These are phyloP conservation scores for Kingdonia uniflora DNA, from an alignment of 164 flowering plant species.

Conservation along the genomic window DNA sequence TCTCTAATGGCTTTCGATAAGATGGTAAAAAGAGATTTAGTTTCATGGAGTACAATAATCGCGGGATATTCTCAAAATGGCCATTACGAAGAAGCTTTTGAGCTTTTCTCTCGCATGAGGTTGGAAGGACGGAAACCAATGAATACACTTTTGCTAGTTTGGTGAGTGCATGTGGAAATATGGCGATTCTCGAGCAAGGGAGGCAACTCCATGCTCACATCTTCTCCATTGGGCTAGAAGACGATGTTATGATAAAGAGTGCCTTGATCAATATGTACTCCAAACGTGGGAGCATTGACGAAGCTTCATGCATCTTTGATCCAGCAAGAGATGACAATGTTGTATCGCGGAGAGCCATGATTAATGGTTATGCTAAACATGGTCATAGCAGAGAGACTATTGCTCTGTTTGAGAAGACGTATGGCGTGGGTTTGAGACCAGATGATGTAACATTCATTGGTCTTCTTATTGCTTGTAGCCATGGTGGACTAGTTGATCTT, in stretches of 20 bases:
- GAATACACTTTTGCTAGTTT: too few relatives aligned
- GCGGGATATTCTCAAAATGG: background rate
- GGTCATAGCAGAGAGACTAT: background rate
- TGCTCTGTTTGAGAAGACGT: background rate
- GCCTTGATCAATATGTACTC: too few relatives aligned
- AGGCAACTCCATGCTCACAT: too few relatives aligned
- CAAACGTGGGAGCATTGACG: too few relatives aligned
- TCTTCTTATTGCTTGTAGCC: background rate
- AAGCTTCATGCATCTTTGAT: background rate
- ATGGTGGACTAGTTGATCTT: too few relatives aligned
- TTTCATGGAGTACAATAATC: too few relatives aligned
- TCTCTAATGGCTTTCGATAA: slow-evolving; percentile 8
- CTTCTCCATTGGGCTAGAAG: too few relatives aligned
- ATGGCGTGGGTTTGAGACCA: background rate
- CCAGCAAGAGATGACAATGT: background rate
- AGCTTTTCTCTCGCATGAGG: background rate
- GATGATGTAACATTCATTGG: background rate
- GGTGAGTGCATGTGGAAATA: too few relatives aligned
- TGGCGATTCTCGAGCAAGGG: too few relatives aligned
- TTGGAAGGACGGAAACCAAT: background rate
- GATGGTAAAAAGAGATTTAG: slow-evolving; percentile 30
- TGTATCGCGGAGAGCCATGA: background rate
- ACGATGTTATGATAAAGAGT: too few relatives aligned
- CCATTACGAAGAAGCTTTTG: background rate
- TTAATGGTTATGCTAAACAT: background rate